These are phyloP conservation scores for Aspergillus brunneoviolaceus DNA, from an alignment of 2,329 filamentous ascomycete species.

Conservation along the genomic window DNA sequence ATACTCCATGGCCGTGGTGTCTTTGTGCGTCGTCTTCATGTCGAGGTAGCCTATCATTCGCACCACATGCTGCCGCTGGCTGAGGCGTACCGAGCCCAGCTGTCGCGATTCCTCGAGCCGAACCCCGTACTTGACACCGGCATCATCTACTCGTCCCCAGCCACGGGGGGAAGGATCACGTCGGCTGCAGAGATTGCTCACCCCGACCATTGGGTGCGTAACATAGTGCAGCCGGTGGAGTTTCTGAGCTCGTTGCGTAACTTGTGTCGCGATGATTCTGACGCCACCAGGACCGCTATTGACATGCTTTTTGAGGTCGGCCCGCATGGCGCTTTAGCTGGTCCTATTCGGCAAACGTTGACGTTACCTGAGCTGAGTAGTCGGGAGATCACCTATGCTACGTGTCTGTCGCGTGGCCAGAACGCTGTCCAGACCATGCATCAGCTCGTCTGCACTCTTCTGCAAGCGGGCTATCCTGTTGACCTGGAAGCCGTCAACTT, in stretches of 20 bases:
- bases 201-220: constrained; percentile 23
- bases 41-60: constrained; percentile 26
- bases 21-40: constrained; percentile 19
- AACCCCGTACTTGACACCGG: neutral
- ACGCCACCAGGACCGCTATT: neutral
- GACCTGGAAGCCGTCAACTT: constrained; percentile 1
- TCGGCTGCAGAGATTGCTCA: too few relatives aligned
- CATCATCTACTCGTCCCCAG: too few relatives aligned
- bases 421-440: neutral
- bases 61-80: constrained; percentile 18
- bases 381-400: neutral
- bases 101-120: neutral
- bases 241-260: neutral
- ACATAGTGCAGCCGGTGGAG: constrained; percentile 15
- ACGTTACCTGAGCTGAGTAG: neutral
- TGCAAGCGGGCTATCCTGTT: constrained; percentile 9
- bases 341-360: constrained; percentile 31
- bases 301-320: constrained; percentile 34
- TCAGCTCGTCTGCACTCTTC: constrained; percentile 4
- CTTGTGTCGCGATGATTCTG: neutral
- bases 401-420: neutral
- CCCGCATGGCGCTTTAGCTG: constrained; percentile 35
- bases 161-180: too few relatives aligned
- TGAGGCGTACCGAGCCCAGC: neutral
- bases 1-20: constrained; percentile 19